Base-by-base conservation (phyloP, 352 stramenopile genomes). In the Blastocystis hominis region DNA sequence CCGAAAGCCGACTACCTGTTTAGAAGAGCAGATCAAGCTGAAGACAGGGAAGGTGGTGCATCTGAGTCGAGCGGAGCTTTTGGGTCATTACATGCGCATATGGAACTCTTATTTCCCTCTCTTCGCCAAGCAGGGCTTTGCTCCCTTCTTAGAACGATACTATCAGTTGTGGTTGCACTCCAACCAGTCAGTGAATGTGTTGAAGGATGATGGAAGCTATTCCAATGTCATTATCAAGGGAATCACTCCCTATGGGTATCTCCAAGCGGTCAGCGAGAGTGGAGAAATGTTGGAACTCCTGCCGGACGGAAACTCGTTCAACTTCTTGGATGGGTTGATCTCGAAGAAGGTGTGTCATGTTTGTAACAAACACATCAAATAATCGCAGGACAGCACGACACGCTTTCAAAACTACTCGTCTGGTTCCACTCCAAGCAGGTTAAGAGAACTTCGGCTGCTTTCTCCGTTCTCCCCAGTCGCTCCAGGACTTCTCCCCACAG, bases 241-340 rank as follows among this genome's bases (percentile, higher is more conserved):
- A 36, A 89, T 90, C 5, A 20, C 59, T 20, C n/a, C 40, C 6
- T 44, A 59, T 13, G 88, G 88, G 5, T 88, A 20, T 13, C 63
- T 90, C 5, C 24, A 90, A 13, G 88, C 87, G 7, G 69, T 84
- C 38, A 56, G 78, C 42, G 46, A 89, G 30, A 34, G 54, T 10
- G 88, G 88, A 17, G 53, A 62, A 10, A 61, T 30, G 7, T 84
- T 88, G 17, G 70, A 90, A 70, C 87, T 90, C 6, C 55, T 89
- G 17, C 88, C 88, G 0, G 88, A 90, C 46, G 88, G 88, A 47
- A 90, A 90, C 56, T 55, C 84, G 4, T 89, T 90, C 46, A 88
- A 90, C 47, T 90, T 90, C 46, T 86, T 90, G 56, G 46, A 90
- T 59, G 88, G 88, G 9, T 75, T 90, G 30, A 90, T 90, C 30